Evolutionary conservation across 257 asterid genomes (phyloP), one percentile per base, ranked within the genome.

Genomic region (Nicotiana obtusifolia): DNA sequence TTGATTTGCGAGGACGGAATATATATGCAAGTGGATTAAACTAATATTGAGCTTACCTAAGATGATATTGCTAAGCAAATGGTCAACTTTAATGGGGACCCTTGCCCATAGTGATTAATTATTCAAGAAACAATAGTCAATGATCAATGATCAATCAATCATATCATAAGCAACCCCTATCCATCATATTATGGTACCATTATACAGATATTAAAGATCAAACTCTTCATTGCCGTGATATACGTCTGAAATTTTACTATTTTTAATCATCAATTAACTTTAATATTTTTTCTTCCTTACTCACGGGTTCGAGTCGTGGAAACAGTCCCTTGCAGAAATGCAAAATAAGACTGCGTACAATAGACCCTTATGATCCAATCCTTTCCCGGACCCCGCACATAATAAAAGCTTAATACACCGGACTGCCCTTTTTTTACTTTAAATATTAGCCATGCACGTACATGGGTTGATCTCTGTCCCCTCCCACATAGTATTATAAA

Each of bases 71-170:
- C 37, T 62, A 83, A 85, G 62, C 85, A 87, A 80, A 49, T 84
- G 88, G 93, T 90, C 93, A 92, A 88, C 93, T 87, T 83, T 88
- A 47, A 52, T 59, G 35, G 89, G 77, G 89, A 83, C 79, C 90
- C 85, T 49, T 33, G 15, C 15, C 15, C 14, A 31, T 81, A 83
- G 24, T 9, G 13, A 41, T 81, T 82, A 17, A 81, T 81, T 78
- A 82, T 84, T 80, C 82, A 17, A 88, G 85, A 82, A 83, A 87
- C 91, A 89, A 77, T 85, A 88, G 91, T 90, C 93, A 88, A 88
- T 90, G 81, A 92, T 89, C 83, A 89, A 87, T 86, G 80, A 92
- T 89, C 83, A 89, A 87, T 86, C 90, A 87, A 88, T 86, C 88
- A 79, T 80, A 80, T 78, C 87, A 78, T 15, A 10, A 28, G 5